Evolutionary conservation across 2,329 filamentous ascomycete species (phyloP), one percentile per base, ranked within the genome.

Genomic region (Cryphonectria parasitica): DNA sequence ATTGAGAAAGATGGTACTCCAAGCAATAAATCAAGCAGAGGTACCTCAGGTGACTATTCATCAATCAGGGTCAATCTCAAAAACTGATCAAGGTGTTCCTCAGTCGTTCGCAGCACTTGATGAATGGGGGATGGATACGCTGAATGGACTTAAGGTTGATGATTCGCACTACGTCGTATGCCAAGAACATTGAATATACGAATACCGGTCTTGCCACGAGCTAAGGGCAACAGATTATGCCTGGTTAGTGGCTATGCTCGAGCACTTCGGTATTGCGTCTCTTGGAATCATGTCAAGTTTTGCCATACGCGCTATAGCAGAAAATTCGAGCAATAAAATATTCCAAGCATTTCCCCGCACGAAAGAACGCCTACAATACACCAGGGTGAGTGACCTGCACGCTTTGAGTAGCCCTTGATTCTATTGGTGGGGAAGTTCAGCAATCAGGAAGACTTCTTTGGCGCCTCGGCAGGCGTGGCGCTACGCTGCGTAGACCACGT

Each of bases 381-480:
- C 6, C 34, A 61, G 3, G 58, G 28, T 13, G 25, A 61, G n/a
- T 17, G 39, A 31, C 2, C 39, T 41, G 2, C 31, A 61, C 13
- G 31, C 1, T 10, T 36, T 39, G 19, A 39, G 28, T n/a, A 13
- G 10, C 31, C 17, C 19, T 43, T 19, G 15, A 54, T 36, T 3
- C n/a, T 34, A n/a, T 34, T 25, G 15, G n/a, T 49, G 19, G 13
- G n/a, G 13, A 39, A 52, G 64, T 34, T 65, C 22, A 31, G 64
- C 63, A 13, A n/a, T 2, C 22, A 25, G 25, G 15, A 49, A 36
- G 25, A n/a, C 19, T 52, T 49, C 25, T 52, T 65, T 65, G 64
- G 64, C 64, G 64, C 17, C 64, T 65, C 43, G 64, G 64, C 64
- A 28, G 8, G 43, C 64, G 52, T 19, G 31, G 64, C 64, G 19